Base-by-base conservation (phyloP, 345 rosid genomes). In the Cardiospermum halicacabum region DNA sequence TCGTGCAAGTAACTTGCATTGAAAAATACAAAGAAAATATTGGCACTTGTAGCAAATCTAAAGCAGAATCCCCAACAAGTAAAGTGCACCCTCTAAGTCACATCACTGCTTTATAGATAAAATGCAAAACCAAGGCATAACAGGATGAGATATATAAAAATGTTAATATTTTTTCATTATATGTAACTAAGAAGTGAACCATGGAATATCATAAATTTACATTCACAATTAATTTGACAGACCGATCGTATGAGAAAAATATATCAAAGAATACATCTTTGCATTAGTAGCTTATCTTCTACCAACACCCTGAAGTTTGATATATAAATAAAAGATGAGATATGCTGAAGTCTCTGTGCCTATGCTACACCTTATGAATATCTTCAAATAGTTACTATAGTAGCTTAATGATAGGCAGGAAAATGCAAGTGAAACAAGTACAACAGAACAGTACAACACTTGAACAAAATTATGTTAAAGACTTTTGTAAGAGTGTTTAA, bases 281-380 rank as follows among this genome's bases (percentile, higher is more conserved):
- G 11, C n/a, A 7, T 21, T 2, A 28, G 59, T 5, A 30, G 22
- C 3, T 30, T 18, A 55, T 30, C 24, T 55, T 55, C 58, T 55
- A 28, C 36, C 58, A 13, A 55, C 36, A 53, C 58, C 58, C 34
- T 55, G 12, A 28, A 55, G 39, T 22, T n/a, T 27, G 34, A 55
- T 22, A 53, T 8, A n/a, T 28, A 7, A 28, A 11, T 27, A 18
- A 28, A 54, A 16, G 10, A 9, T 25, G n/a, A 28, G 22, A 55
- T 55, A 16, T 27, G 24, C 11, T 30, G 37, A 27, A 28, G 39
- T 27, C 39, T 30, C 37, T 54, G 9, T 54, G 24, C 50, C 7
- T 45, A n/a, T 19, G 22, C 50, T 4, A 18, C 7, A n/a, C 22
- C 10, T 16, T 45, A 45, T 13, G 1, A 16, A 43, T 3, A 43